Evolutionary conservation across 495 filamentous ascomycete genomes (phyloP).

Genomic region (Lepidopterella palustris): DNA sequence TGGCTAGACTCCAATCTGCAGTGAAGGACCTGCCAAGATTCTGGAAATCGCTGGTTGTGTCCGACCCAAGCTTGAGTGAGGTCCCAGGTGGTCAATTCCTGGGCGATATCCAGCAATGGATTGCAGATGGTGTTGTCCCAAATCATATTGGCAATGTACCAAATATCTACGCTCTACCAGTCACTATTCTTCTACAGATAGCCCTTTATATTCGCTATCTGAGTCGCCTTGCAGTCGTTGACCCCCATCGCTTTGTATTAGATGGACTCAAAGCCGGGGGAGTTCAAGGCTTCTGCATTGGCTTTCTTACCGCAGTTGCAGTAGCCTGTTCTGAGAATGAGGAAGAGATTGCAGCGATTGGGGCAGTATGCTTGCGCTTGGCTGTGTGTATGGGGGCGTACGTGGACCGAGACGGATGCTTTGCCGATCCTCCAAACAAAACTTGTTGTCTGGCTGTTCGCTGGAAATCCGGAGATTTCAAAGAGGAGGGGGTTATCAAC

Average conservation of each 20-base stretch:
- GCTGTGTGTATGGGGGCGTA: constrained; percentile 1
- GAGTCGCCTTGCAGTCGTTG: background rate
- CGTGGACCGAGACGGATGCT: background rate
- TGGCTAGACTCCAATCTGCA: background rate
- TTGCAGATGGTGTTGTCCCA: background rate
- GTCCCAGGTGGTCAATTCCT: background rate
- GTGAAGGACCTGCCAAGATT: background rate
- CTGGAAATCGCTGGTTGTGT: background rate
- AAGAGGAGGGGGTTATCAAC: constrained; percentile 1
- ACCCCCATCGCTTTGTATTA: background rate
- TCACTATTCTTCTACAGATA: background rate
- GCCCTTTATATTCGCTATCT: background rate
- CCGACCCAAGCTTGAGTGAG: background rate
- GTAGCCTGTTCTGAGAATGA: constrained; percentile 1
- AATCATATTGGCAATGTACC: background rate
- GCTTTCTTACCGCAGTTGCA: constrained; percentile 1
- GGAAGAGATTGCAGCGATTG: background rate
- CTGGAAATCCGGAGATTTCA: background rate
- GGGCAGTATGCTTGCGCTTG: background rate
- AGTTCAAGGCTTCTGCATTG: constrained; percentile 8
- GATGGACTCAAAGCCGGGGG: background rate
- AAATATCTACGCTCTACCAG: background rate
- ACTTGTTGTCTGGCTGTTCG: background rate
- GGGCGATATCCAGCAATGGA: background rate
- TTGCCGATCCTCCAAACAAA: background rate